These are phyloP conservation scores for Tuber aestivum DNA, from an alignment of 495 filamentous ascomycete genomes.

Conservation along the genomic window DNA sequence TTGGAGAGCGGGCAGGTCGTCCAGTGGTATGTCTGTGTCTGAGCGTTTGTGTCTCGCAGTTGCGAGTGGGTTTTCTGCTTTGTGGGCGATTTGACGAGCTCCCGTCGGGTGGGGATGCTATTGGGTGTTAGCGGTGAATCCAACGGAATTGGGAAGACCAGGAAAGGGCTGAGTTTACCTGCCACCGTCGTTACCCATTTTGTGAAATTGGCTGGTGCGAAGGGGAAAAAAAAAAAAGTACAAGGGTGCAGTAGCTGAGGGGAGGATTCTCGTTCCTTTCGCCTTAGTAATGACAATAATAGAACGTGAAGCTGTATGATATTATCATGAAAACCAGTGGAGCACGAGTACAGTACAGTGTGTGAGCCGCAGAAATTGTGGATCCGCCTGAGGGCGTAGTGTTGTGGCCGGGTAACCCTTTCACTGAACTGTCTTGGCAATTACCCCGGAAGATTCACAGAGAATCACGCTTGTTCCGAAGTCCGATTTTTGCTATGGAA, in stretches of 20 bases:
- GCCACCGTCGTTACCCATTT: constrained; percentile 94
- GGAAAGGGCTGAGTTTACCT: constrained; percentile 49
- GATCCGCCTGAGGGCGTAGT: not conserved
- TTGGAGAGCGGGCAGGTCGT: constrained; percentile 77
- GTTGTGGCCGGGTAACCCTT: not conserved
- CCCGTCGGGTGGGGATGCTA: constrained; percentile 86
- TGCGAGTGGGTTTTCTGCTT: constrained; percentile 76
- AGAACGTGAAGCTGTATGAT: not conserved
- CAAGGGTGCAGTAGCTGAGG: not conserved
- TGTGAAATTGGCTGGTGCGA: not conserved
- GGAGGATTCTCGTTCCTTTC: not conserved
- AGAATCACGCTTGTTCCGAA: not conserved
- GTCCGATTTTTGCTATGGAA: not conserved
- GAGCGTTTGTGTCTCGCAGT: constrained; percentile 78
- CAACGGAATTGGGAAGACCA: not conserved
- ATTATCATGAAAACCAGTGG: too few species aligned
- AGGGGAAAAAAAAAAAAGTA: not conserved
- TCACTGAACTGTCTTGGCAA: not conserved
- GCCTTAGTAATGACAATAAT: not conserved
- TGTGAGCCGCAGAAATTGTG: not conserved
- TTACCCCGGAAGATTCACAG: not conserved
- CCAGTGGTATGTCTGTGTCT: constrained; percentile 80
- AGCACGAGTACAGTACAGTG: not conserved
- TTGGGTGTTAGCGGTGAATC: constrained; percentile 13
- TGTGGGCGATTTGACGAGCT: constrained; percentile 86